Base-by-base conservation (phyloP, 2,329 filamentous ascomycete genomes). In the Metarhizium guizhouense region DNA sequence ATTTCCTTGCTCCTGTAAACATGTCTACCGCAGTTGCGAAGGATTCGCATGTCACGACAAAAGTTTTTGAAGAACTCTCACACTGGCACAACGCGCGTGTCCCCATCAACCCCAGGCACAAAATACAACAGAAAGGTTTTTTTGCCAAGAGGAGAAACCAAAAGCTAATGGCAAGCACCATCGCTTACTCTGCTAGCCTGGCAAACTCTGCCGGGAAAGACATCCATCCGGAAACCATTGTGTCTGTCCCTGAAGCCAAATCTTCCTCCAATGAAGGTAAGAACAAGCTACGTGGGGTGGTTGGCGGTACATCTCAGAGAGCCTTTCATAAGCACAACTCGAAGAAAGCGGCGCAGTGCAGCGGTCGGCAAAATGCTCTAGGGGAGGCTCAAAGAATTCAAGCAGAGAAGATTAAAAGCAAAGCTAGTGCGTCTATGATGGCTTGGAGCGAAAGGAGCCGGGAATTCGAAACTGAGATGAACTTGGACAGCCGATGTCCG, bases 131-230 rank as follows among this genome's bases (percentile, higher is more conserved):
- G 1, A 51, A 51, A 29, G 67, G 60, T 1, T 69, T 63, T 51
- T 68, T 57, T 30, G 67, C 74, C 7, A 68, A 67, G 53, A 76
- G 72, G 58, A 72, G 72, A 54, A 83, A 86, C 48, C 86, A 90
- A 62, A 76, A 74, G 53, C 84, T 82, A 63, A 86, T 88, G 80
- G 77, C 79, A 1, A 84, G 88, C 57, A 87, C 87, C 69, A 76
- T 78, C 32, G 74, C 77, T 1, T 91, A 90, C 65, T 84, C 87
- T 2, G 84, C 83, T 13, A 88, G 85, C 67, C 73, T 90, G 50
- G 87, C 84, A 0, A 85, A 84, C 56, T 75, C 82, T 0, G 73
- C 77, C 2, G 85, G 85, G 3, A 87, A 83, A 59, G 73, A 72
- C 2, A 74, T 89, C 6, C 76, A 86, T 29, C 84, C 85, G 0